Evolutionary conservation across 768 basidiomycete genomes (phyloP).

Genomic region (Macrolepiota fuliginosa): DNA sequence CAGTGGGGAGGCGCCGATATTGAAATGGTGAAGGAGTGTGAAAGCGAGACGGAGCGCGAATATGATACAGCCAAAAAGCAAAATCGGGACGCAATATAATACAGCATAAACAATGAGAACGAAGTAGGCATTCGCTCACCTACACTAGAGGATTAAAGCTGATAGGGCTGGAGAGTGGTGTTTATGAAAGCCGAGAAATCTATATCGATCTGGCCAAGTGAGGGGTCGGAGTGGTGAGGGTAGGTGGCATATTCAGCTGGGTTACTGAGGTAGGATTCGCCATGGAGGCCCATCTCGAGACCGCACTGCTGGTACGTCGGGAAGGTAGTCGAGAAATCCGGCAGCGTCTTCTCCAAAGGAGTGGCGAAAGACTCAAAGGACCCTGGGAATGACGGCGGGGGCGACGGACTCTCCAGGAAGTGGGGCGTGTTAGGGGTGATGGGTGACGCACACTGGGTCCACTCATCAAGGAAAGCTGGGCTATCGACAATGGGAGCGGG

Average conservation of each 20-base stretch:
- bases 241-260: slow-evolving; percentile 14
- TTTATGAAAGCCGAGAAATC: slow-evolving; percentile 35
- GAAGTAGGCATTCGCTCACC: background rate
- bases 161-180: slow-evolving; percentile 24
- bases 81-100: slow-evolving; percentile 2
- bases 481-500: slow-evolving; percentile 37
- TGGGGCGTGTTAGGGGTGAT: slow-evolving; percentile 41
- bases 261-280: slow-evolving; percentile 14
- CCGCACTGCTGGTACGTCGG: slow-evolving; percentile 19
- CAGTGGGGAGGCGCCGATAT: background rate
- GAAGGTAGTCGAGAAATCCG: slow-evolving; percentile 18
- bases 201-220: slow-evolving; percentile 20
- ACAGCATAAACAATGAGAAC: slow-evolving; percentile 13
- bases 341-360: slow-evolving; percentile 26
- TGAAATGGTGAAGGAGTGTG: background rate
- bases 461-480: slow-evolving; percentile 29
- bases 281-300: slow-evolving; percentile 11
- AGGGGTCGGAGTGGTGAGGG: slow-evolving; percentile 13
- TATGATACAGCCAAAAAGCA: slow-evolving; percentile 7
- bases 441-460: slow-evolving; percentile 45
- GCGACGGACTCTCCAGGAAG: slow-evolving; percentile 27
- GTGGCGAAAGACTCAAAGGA: slow-evolving; percentile 23
- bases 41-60: background rate
- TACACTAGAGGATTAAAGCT: background rate
- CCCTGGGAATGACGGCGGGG: slow-evolving; percentile 23